These are phyloP conservation scores for Claviceps sorghi DNA, from an alignment of 2,329 filamentous ascomycete genomes.

Conservation along the genomic window DNA sequence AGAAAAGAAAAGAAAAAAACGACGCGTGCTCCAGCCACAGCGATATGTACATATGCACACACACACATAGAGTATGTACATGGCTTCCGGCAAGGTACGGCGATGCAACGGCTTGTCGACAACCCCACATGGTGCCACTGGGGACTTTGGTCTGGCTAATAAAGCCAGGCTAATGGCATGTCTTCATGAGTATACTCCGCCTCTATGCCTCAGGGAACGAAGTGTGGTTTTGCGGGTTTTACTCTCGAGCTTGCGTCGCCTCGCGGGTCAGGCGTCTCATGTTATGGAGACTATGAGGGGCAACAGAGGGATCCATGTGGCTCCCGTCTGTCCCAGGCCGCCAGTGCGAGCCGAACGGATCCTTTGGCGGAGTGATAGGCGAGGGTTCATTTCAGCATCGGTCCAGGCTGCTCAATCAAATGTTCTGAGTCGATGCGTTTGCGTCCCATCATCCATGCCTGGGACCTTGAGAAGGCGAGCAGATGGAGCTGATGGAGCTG, in stretches of 20 bases:
- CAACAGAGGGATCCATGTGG: neutral
- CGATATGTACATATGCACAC: no score
- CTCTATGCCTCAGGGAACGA: neutral
- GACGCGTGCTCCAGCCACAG: no score
- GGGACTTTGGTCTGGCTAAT: no score
- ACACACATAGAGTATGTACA: no score
- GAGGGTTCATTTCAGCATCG: neutral
- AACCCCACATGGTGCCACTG: no score
- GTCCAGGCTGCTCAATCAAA: neutral
- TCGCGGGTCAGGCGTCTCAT: neutral
- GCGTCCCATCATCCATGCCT: no score
- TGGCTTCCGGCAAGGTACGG: no score
- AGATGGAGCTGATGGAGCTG: neutral
- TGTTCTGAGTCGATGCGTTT: neutral
- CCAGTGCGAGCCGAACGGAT: neutral
- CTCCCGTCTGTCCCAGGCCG: no score
- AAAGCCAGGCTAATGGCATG: neutral
- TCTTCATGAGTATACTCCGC: slow-evolving; percentile 2
- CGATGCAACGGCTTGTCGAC: no score
- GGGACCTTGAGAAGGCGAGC: neutral
- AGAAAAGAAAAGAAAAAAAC: no score
- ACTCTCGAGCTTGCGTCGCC: neutral
- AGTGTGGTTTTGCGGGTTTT: neutral
- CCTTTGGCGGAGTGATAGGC: neutral
- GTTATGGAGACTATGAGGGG: neutral